phyloP scores from a whole-genome alignment of 352 stramenopile genomes.

The Ophiocytium majus region DNA sequence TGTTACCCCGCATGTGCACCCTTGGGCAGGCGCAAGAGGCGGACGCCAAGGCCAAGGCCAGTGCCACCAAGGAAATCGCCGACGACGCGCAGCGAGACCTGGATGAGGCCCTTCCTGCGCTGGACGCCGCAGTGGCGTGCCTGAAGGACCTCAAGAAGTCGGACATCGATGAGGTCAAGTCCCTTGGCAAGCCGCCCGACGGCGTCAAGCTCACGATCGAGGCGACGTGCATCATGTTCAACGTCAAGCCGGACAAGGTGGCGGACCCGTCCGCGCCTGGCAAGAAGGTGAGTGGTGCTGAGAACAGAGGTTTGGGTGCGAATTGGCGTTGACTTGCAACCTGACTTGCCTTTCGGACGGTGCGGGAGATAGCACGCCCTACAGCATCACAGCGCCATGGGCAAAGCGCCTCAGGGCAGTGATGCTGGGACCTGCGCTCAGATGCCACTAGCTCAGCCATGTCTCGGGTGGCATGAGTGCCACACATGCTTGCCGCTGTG shows the following conservation, averaged over 20 bases:
- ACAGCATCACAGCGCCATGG: too few species aligned
- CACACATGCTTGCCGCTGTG: too few species aligned
- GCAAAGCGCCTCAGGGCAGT: too few species aligned
- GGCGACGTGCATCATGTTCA: constrained; percentile 87
- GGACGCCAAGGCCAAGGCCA: constrained; percentile 81
- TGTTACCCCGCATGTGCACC: too few species aligned
- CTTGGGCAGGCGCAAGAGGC: constrained; percentile 78
- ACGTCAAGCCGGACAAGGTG: constrained; percentile 84
- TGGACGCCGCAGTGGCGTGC: constrained; percentile 83
- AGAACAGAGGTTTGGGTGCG: too few species aligned
- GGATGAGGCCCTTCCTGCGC: constrained; percentile 81
- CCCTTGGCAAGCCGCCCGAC: constrained; percentile 86
- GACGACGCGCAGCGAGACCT: constrained; percentile 85
- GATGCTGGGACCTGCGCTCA: too few species aligned
- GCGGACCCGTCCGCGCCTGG: constrained; percentile 81
- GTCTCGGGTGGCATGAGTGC: too few species aligned
- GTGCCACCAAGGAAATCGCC: constrained; percentile 83
- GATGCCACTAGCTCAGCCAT: too few species aligned
- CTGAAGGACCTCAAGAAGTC: constrained; percentile 84
- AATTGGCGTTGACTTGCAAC: too few species aligned
- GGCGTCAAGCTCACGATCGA: constrained; percentile 88
- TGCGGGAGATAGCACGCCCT: too few species aligned
- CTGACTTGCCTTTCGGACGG: too few species aligned
- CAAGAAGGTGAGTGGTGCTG: constrained; percentile 74
- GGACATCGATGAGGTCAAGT: constrained; percentile 89